Base-by-base conservation (phyloP, 2,329 filamentous ascomycete genomes). In the Pyrenophora teres region DNA sequence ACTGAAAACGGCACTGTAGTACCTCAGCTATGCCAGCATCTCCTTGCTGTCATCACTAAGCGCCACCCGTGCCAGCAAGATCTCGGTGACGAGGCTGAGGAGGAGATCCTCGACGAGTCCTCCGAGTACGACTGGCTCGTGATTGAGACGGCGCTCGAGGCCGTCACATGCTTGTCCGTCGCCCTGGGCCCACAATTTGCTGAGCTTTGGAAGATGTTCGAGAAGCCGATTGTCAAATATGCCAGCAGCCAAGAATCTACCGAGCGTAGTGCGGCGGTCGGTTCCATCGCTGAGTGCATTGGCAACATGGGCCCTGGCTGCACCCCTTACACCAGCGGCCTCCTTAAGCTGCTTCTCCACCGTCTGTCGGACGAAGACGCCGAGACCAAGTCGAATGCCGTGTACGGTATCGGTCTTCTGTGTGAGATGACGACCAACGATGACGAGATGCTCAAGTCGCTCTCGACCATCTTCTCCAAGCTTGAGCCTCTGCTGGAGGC, bases 61-160 rank as follows among this genome's bases (percentile, higher is more conserved):
- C 87, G 89, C 57, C 94, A 99, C 77, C 87, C 90, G 50, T 97
- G 91, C 80, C 94, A 99, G 77, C 85, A 93, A 69, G 93, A 97
- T 69, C 84, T 95, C 18, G 90, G 88, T 49, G 92, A 93, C 63
- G 84, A 88, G 56, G 86, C 87, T n/a, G 80, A 86, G 8, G 85
- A 89, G 49, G 85, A 89, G 41, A 79, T 79, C 46, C 73, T 81
- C 10, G 80, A 85, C 42, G 93, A 92, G 71, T 89, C 88, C 25
- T 96, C 93, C 2, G 94, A 99, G 78, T 96, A 96, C 68, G 94
- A 97, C 79, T 97, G 94, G 94, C 84, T 97, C 15, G 88, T 96
- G 44, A 88, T 97, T 47, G 94, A 99, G 78, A 96, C 92, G 8
- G 92, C 91, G 31, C 84, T 97, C 48, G 94, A 97, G 61, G 91